Base-by-base conservation (phyloP, 2,329 filamentous ascomycete species). In the Cladosporium oxysporum region DNA sequence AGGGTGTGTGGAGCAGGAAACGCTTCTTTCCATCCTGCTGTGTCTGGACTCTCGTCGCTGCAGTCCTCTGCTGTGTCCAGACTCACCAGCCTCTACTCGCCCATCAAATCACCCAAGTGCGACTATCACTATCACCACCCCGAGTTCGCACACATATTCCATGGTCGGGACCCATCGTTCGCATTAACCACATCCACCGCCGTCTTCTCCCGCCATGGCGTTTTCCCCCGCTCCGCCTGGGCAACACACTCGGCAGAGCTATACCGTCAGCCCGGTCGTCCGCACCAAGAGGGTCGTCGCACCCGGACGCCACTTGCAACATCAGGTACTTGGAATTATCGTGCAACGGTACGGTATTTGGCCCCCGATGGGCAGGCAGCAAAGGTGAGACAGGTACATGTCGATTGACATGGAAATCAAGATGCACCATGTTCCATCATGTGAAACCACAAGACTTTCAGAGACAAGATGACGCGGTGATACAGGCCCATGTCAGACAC, bases 201-300 rank as follows among this genome's bases (percentile, higher is more conserved):
- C 29, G 33, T 33, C 55, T 41, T 37, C 16, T 41, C 8, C 18
- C 55, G 55, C 55, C 16, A 58, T 26, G n/a, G 55, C 55, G n/a
- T 37, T 57, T 31, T 41, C 21, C 55, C 55, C 53, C 53, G 31
- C 53, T 11, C 55, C 31, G 23, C n/a, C 18, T 28, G n/a, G 12
- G 55, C 31, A 58, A 41, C 5, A 21, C 33, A 59, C 57, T 29
- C 31, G 23, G 57, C 33, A n/a, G 14, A 59, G 33, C 23, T 29
- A 35, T 58, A 41, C 55, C 57, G 28, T 26, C 26, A 47, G 57
- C 37, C 57, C 57, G 57, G 57, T 59, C 26, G 57, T 59, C 57
- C 57, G 57, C 57, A 59, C 33, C 57, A 59, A 29, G 41, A 59
- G 57, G 57, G 26, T 28, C 35, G 37, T 21, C 26, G 37, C 57